Conservation (phyloP, 1,284 basidiomycete species). For the Austroboletus rostrupii region DNA sequence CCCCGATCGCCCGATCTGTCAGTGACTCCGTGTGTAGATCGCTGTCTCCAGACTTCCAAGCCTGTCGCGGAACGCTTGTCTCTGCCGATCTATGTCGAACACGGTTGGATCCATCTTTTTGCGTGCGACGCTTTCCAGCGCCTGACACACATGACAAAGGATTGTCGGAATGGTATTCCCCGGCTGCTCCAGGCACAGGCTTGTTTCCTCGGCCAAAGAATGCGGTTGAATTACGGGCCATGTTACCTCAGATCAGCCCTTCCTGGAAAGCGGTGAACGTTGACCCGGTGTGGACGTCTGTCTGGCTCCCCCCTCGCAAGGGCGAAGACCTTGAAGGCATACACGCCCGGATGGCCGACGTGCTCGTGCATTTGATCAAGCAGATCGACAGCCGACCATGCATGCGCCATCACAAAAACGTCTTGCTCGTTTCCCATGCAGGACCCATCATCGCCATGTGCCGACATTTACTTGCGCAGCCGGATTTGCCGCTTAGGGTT, state of each 20-base stretch:
- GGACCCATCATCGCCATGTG: slow-evolving; percentile 74
- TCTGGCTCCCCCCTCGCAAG: slow-evolving; percentile 67
- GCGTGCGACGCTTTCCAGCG: background rate
- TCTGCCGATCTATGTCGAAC: slow-evolving; percentile 71
- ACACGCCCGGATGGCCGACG: slow-evolving; percentile 56
- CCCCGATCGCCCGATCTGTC: background rate
- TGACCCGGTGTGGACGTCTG: slow-evolving; percentile 55
- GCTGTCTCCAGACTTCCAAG: slow-evolving; percentile 76
- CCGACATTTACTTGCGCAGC: slow-evolving; percentile 54
- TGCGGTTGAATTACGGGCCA: slow-evolving; percentile 46
- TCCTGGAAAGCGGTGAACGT: slow-evolving; percentile 62
- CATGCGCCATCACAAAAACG: slow-evolving; percentile 38
- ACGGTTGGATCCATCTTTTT: slow-evolving; percentile 45
- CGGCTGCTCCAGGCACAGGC: slow-evolving; percentile 60
- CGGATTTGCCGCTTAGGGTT: slow-evolving; percentile 48
- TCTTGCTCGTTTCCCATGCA: slow-evolving; percentile 76
- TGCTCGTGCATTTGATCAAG: slow-evolving; percentile 51
- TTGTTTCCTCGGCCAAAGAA: slow-evolving; percentile 67
- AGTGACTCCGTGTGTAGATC: slow-evolving; percentile 46
- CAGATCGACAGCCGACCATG: slow-evolving; percentile 45
- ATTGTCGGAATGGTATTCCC: slow-evolving; percentile 82
- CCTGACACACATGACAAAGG: slow-evolving; percentile 41
- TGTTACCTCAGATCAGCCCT: slow-evolving; percentile 56
- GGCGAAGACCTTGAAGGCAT: slow-evolving; percentile 68
- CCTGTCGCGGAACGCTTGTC: slow-evolving; percentile 60